Conservation (phyloP, 805 yeast genomes). For the Candida ulmi region DNA sequence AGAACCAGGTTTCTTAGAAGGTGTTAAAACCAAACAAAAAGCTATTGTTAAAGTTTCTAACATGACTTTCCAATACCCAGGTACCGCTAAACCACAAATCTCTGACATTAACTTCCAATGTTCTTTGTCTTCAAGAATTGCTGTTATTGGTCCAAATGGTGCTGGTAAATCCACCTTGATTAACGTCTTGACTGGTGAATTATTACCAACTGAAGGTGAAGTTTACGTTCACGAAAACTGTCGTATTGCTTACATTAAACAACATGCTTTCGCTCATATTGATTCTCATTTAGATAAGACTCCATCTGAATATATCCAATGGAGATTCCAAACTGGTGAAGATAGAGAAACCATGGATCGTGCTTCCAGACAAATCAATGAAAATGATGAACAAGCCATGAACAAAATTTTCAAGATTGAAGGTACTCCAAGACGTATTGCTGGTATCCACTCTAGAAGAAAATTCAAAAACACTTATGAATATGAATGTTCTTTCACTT, state of each 20-base stretch:
- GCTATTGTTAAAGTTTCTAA: slow-evolving; percentile 97
- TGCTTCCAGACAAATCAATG: slow-evolving; percentile 98
- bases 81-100: slow-evolving; percentile 95
- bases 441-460: slow-evolving; percentile 92
- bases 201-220: slow-evolving; percentile 96
- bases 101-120: slow-evolving; percentile 93
- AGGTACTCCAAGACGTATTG: slow-evolving; percentile 97
- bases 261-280: slow-evolving; percentile 99
- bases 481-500: slow-evolving; percentile 95
- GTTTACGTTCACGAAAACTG: slow-evolving; percentile 99
- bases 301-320: slow-evolving; percentile 99
- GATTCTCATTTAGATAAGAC: slow-evolving; percentile 98
- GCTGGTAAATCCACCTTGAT: slow-evolving; percentile 99
- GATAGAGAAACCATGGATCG: slow-evolving; percentile 99
- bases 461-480: slow-evolving; percentile 99
- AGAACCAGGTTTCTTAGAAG: slow-evolving; percentile 99
- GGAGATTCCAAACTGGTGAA: slow-evolving; percentile 99
- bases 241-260: slow-evolving; percentile 99
- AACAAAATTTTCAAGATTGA: slow-evolving; percentile 99
- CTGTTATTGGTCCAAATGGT: slow-evolving; percentile 99
- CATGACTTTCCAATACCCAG: slow-evolving; percentile 99
- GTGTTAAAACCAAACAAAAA: slow-evolving; percentile 99
- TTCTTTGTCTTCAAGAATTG: slow-evolving; percentile 98
- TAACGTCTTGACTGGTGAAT: slow-evolving; percentile 99
- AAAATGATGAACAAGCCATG: slow-evolving; percentile 96